Base-by-base conservation (phyloP, 495 filamentous ascomycete species). In the Lasiosphaeris hirsuta region DNA sequence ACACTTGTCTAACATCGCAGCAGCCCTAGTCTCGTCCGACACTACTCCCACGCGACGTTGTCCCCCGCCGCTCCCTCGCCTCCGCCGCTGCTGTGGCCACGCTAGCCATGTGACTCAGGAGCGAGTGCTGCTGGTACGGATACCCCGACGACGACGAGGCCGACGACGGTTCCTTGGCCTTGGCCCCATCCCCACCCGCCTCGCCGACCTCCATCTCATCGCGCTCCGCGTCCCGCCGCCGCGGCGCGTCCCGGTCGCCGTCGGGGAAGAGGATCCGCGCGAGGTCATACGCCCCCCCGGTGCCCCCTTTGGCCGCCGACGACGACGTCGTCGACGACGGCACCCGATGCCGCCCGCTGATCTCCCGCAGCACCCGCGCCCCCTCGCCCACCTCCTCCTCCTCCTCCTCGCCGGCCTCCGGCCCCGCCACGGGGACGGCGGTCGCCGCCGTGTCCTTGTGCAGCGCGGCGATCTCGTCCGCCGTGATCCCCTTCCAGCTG, bases 401-500 rank as follows among this genome's bases (percentile, higher is more conserved):
- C 53, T 10, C 18, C 45, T 14, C 42, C 30, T 34, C 35, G 3
- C 14, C n/a, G n/a, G n/a, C n/a, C n/a, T n/a, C n/a, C n/a, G n/a
- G n/a, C n/a, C n/a, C n/a, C n/a, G n/a, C 9, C 51, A 46, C 13
- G 40, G 18, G 9, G 14, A 1, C 42, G 38, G 8, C 17, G n/a
- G 33, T 35, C 38, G 23, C 40, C 5, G 15, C 6, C 33, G 6
- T 15, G 39, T 36, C 39, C 8, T n/a, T 18, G n/a, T 52, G 49
- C 30, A 58, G 30, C 9, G 34, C 11, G 11, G 23, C 47, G 13
- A 90, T 60, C 64, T 94, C 90, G 0, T 85, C 83, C 45, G 90
- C 84, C 38, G 82, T 85, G 46, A 92, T 80, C 53, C 86, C 83
- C 57, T 84, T 86, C 90, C 90, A 96, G 18, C 81, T 83, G 68